Conservation (phyloP, 1,284 basidiomycete species). For the Rhodotorula sp. region DNA sequence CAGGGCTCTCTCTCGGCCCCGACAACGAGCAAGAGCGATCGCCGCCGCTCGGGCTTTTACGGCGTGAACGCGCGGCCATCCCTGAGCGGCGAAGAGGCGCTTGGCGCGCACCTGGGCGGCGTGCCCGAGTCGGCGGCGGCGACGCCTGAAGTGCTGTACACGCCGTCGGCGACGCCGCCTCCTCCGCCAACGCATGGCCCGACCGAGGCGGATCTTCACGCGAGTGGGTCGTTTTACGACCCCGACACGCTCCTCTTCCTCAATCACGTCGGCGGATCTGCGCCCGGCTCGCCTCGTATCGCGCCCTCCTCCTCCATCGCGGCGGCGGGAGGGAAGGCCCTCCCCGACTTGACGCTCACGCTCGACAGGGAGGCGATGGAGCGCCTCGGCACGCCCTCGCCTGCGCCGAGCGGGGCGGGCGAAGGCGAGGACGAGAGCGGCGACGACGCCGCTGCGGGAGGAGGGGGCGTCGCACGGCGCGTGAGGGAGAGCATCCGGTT, state of each 20-base stretch:
- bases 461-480: constrained; percentile 30
- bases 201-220: constrained; percentile 19
- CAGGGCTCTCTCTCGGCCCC: constrained; percentile 22
- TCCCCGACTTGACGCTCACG: constrained; percentile 4
- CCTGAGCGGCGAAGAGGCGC: background rate
- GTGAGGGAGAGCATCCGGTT: constrained; percentile 49
- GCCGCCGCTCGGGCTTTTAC: constrained; percentile 47
- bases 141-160: background rate
- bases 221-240: constrained; percentile 65
- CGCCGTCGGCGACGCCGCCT: background rate
- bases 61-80: constrained; percentile 29
- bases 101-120: background rate
- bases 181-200: background rate
- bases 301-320: too few relatives aligned
- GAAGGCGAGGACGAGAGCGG: constrained; percentile 5
- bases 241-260: constrained; percentile 67
- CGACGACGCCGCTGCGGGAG: constrained; percentile 13
- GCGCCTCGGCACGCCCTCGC: constrained; percentile 2
- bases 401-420: background rate
- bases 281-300: background rate
- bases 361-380: constrained; percentile 8
- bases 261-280: constrained; percentile 47
- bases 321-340: background rate
- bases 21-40: constrained; percentile 8
- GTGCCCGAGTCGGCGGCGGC: background rate